These are phyloP conservation scores for Deakozyma indianensis DNA, from an alignment of 805 yeast genomes.

Conservation along the genomic window DNA sequence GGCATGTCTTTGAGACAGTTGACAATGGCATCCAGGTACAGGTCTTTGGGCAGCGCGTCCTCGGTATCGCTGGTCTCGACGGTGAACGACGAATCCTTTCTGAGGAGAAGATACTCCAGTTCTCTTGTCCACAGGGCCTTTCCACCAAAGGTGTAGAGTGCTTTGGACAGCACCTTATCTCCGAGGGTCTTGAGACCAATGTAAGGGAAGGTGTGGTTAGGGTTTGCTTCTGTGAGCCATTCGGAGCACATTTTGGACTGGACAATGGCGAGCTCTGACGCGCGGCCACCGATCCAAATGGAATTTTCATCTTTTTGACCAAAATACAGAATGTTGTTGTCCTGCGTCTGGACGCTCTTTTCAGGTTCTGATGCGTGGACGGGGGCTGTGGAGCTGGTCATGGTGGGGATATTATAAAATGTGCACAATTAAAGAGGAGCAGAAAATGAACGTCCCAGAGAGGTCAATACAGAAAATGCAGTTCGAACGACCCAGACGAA, in stretches of 20 bases:
- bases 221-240: slow-evolving; percentile 42
- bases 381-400: background rate
- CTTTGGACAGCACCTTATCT: slow-evolving; percentile 72
- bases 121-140: slow-evolving; percentile 95
- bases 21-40: slow-evolving; percentile 74
- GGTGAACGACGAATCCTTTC: background rate
- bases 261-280: slow-evolving; percentile 71
- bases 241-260: slow-evolving; percentile 68
- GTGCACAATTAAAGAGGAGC: no score
- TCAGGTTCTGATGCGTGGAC: no score
- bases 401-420: no score
- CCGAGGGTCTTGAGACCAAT: slow-evolving; percentile 77
- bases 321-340: background rate
- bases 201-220: slow-evolving; percentile 58
- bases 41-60: slow-evolving; percentile 41
- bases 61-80: background rate
- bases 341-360: background rate
- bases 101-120: slow-evolving; percentile 59
- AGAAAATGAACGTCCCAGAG: no score
- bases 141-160: slow-evolving; percentile 91
- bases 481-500: no score
- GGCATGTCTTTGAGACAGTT: slow-evolving; percentile 91
- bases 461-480: no score
- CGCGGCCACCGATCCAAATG: slow-evolving; percentile 66
- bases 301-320: background rate